A percentile compares a stretch with the other conserved stretches of the same genome.
Conservation (phyloP, 129 eudicot species). For the Rutidosis leptorrhynchoides region DNA sequence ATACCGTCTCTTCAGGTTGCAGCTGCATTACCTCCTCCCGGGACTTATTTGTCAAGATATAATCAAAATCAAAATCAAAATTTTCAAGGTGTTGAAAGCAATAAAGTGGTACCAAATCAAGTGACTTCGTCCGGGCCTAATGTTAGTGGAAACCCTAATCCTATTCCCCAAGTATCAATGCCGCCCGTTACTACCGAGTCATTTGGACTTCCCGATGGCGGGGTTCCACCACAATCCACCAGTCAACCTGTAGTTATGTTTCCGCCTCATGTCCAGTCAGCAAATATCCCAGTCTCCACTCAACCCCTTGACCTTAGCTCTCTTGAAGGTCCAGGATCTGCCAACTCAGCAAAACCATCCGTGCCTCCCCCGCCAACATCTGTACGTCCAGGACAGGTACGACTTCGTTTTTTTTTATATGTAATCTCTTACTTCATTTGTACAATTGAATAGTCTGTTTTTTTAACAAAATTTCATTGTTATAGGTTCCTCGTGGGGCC, state of each 20-base stretch:
- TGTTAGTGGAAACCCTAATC: conserved; percentile 52
- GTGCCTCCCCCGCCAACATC: conserved; percentile 81
- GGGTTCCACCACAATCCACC: conserved; percentile 77
- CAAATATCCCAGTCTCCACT: conserved; percentile 40
- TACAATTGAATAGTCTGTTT: neutral
- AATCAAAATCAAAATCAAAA: conserved; percentile 68
- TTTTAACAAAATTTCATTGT: neutral
- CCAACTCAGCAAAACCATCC: conserved; percentile 46
- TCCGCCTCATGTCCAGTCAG: conserved; percentile 42
- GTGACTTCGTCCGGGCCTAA: conserved; percentile 38
- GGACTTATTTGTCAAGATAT: conserved; percentile 65
- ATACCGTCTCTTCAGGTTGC: conserved; percentile 92
- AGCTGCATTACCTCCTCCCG: conserved; percentile 85
- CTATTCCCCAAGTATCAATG: conserved; percentile 72
- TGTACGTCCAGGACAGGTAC: conserved; percentile 99
- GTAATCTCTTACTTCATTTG: neutral
- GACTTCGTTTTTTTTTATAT: neutral
- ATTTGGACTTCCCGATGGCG: conserved; percentile 86
- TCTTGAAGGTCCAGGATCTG: conserved; percentile 78
- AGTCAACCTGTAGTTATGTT: conserved; percentile 50
- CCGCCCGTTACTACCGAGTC: conserved; percentile 49
- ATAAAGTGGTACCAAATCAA: conserved; percentile 45
- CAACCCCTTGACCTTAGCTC: conserved; percentile 97
- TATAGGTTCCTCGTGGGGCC: conserved; percentile 98
- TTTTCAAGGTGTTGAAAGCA: conserved; percentile 51